Base-by-base conservation (phyloP, 495 filamentous ascomycete genomes). In the Penicillium atrosanguineum region DNA sequence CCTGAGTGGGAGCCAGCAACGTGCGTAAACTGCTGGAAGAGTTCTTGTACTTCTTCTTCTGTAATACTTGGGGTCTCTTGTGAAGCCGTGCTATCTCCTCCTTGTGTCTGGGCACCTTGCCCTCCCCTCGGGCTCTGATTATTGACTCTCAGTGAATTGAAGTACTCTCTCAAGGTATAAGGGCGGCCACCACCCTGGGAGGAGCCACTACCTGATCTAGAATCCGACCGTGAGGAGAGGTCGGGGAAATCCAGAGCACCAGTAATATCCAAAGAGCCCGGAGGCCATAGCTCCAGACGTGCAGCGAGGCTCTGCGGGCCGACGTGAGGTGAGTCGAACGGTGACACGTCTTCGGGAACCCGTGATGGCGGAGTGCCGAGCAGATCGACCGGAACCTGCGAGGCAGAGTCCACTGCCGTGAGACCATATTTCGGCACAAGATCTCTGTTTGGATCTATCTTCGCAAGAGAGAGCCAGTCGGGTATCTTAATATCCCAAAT, bases 171-270 rank as follows among this genome's bases (percentile, higher is more conserved):
- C 9, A 34, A 1, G 12, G 31, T 34, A 12, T 14, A 34, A 15
- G 12, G 31, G 4, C 12, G 31, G 14, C 3, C 14, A 12, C 12
- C 11, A 4, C 11, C 31, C 5, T 2, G 23, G 31, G 31, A 1
- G 12, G 31, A 34, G 14, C 11, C 11, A 8, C 31, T 12, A 8
- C 31, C 11, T 5, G 31, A 34, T 3, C 3, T 14, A 15, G 12
- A 34, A 34, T 34, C 14, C 31, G 11, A 14, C 1, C 31, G 8
- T 34, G 31, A 25, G 34, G 44, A 44, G n/a, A 47, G 25, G 34
- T 26, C 15, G 3, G 51, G 44, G 44, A 46, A 53, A 7, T 47
- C 37, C 9, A 47, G 21, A n/a, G 36, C 37, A 31, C 44, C 51
- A 28, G 37, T 41, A 7, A 37, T 44, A 14, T 31, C 37, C 9